phyloP scores from a whole-genome alignment of 331 rosid genomes.

The Quercus lobata region DNA sequence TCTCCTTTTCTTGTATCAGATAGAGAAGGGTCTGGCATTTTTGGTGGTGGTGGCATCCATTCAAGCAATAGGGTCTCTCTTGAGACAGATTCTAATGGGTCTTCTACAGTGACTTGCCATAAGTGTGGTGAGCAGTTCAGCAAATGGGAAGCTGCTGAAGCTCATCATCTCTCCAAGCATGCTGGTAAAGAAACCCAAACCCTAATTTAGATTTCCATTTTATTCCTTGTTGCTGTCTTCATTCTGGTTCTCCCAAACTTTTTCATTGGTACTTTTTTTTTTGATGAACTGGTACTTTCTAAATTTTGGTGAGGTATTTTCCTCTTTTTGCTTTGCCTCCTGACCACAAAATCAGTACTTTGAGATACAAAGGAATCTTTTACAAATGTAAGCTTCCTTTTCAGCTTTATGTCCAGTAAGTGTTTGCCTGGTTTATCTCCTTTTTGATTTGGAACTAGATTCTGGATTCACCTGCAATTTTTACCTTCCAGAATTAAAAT shows the following conservation, averaged over 20 bases:
- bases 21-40: conserved; percentile 47
- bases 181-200: conserved; percentile 55
- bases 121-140: conserved; percentile 92
- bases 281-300: background rate
- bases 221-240: background rate
- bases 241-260: background rate
- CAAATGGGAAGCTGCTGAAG: conserved; percentile 97
- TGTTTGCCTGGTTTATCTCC: conserved; percentile 18
- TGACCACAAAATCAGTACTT: background rate
- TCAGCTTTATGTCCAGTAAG: conserved; percentile 16
- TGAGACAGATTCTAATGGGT: conserved; percentile 57
- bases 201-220: background rate
- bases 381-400: conserved; percentile 1
- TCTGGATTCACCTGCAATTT: conserved; percentile 12
- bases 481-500: conserved; percentile 1
- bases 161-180: conserved; percentile 96
- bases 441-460: conserved; percentile 15
- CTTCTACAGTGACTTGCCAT: conserved; percentile 71
- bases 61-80: conserved; percentile 60
- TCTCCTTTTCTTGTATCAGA: conserved; percentile 57
- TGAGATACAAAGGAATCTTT: conserved; percentile 19
- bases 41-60: conserved; percentile 44
- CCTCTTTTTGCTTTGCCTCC: no score
- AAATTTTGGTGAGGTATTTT: conserved; percentile 9
- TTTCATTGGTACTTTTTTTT: background rate